Evolutionary conservation across 352 stramenopile genomes (phyloP).

Genomic region (Phytopythium sindhum): DNA sequence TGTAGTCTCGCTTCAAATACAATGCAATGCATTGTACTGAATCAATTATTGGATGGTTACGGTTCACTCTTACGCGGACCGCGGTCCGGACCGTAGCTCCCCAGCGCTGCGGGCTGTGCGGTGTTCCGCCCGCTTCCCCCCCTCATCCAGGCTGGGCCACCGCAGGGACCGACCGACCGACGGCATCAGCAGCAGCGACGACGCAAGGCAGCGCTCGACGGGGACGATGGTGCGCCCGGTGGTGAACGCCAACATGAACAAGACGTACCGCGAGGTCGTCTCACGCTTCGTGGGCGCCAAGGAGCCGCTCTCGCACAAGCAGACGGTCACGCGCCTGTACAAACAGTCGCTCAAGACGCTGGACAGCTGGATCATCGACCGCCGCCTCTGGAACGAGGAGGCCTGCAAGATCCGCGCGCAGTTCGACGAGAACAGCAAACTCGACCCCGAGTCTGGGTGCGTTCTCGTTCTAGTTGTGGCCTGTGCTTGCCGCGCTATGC

Average conservation of each 20-base stretch:
- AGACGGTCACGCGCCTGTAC: constrained; percentile 92
- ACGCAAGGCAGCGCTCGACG: not conserved
- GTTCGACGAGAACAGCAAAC: constrained; percentile 85
- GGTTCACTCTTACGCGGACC: not conserved
- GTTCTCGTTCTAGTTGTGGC: not conserved
- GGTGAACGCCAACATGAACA: constrained; percentile 85
- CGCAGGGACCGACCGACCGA: not conserved
- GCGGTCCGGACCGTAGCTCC: not conserved
- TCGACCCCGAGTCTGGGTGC: constrained; percentile 62
- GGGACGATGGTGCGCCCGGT: constrained; percentile 52
- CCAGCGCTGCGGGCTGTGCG: not conserved
- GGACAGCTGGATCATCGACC: constrained; percentile 93
- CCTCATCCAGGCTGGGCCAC: not conserved
- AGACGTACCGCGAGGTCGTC: constrained; percentile 81
- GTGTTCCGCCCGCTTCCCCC: not conserved
- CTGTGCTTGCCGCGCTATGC: not conserved
- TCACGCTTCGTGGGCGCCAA: constrained; percentile 50
- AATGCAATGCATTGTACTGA: no score
- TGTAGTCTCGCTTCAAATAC: no score
- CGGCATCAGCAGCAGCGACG: not conserved
- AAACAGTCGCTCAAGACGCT: constrained; percentile 93
- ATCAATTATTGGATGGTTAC: not conserved
- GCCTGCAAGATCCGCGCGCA: constrained; percentile 89
- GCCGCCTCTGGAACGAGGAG: constrained; percentile 95
- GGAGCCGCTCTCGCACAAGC: constrained; percentile 83